Evolutionary conservation across 495 filamentous ascomycete species (phyloP), one percentile per base, ranked within the genome.

Genomic region (Xylaria intraflava): DNA sequence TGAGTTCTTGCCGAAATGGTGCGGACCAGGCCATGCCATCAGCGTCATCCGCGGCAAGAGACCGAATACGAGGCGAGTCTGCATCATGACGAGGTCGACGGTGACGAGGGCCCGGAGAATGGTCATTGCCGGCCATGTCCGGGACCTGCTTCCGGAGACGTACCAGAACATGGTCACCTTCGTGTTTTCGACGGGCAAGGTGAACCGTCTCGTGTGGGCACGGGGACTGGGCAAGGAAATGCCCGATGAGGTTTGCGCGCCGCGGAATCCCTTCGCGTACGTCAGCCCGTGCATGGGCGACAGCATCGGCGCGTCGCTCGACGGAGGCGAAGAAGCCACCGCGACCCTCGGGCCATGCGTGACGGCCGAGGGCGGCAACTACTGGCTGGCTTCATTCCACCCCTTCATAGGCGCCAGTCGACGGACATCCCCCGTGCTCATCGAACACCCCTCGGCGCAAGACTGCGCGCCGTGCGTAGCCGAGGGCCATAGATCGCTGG

Each of bases 1-100:
- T 54, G 65, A 67, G 35, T 60, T 63, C 40, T 49, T 67, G 31
- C 65, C 65, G 3, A 65, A 63, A 29, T 67, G 65, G 65, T 67
- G 65, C 45, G 65, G 65, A 10, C 59, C 62, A 0, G 65, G 65
- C 14, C 62, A 67, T 22, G 58, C 62, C 14, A 65, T 67, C 49
- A 65, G 58, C 24, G 62, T 67, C n/a, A 52, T 45, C n/a, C 62
- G 65, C 39, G 62, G 65, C 2, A 59, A 53, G 17, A 56, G 45
- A 24, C 60, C 56, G 30, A 57, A 61, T 40, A 47, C 60, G 6
- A 53, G 62, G 44, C 60, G 60, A 26, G 58, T 67, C 9, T 65
- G 56, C 31, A 61, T 67, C 24, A 60, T 67, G 60, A 67, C 62
- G 24, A 57, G 35, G 23, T 23, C 23, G 19, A 24, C 16, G 9